phyloP scores from a whole-genome alignment of 345 rosid genomes.

The Moricandia arvensis region DNA sequence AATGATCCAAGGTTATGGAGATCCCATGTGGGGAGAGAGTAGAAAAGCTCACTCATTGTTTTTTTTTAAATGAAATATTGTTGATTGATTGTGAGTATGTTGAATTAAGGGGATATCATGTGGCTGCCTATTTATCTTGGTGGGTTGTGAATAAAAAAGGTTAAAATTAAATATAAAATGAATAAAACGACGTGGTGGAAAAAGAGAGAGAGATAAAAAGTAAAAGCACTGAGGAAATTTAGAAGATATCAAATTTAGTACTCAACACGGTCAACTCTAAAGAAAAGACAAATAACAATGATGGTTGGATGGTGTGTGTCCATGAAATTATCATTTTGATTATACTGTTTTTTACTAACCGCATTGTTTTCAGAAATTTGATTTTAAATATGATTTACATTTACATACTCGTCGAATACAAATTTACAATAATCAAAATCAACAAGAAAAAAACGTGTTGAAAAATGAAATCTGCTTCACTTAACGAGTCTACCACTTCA shows the following conservation, averaged over 20 bases:
- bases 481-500: background rate
- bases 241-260: constrained; percentile 28
- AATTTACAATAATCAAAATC: background rate
- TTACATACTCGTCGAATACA: too few relatives aligned
- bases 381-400: too few relatives aligned
- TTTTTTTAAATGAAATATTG: background rate
- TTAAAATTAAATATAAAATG: background rate
- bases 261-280: constrained; percentile 56
- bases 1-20: constrained; percentile 72
- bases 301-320: constrained; percentile 19
- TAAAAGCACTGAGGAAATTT: constrained; percentile 29
- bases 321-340: constrained; percentile 28
- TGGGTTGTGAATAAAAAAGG: constrained; percentile 25
- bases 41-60: constrained; percentile 49
- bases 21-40: constrained; percentile 72
- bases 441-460: background rate
- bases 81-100: constrained; percentile 15
- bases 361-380: background rate
- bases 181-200: background rate
- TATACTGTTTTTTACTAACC: background rate
- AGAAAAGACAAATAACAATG: constrained; percentile 15
- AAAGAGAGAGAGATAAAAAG: background rate
- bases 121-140: constrained; percentile 34
- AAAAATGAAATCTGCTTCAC: background rate
- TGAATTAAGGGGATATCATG: constrained; percentile 12